Percentiles rank a stretch among this genome's conserved stretches.
Conservation (phyloP, 1,284 basidiomycete species). For the Trametes polyzona region DNA sequence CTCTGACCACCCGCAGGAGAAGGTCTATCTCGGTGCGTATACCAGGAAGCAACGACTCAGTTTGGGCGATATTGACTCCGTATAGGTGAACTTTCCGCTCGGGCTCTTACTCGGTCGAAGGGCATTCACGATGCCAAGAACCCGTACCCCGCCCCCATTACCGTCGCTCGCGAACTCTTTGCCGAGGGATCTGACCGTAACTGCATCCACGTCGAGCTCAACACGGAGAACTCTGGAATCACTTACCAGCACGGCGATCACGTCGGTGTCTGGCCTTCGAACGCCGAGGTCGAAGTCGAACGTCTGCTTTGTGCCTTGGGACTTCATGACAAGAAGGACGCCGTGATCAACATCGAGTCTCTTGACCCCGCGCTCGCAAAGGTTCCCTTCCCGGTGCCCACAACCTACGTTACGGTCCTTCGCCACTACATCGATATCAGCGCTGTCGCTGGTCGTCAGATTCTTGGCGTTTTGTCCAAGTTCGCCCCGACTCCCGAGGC, state of each 20-base stretch:
- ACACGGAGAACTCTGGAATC: conserved; percentile 93
- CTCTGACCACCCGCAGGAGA: conserved; percentile 72
- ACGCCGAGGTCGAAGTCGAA: conserved; percentile 91
- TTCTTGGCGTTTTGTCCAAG: conserved; percentile 85
- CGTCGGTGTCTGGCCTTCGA: conserved; percentile 96
- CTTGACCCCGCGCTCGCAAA: conserved; percentile 98
- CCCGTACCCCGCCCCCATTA: conserved; percentile 89
- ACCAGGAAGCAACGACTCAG: too few species aligned
- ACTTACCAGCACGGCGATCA: conserved; percentile 99
- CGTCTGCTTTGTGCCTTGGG: conserved; percentile 89
- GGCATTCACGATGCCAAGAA: conserved; percentile 98
- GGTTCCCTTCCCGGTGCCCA: conserved; percentile 97
- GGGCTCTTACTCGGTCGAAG: conserved; percentile 88
- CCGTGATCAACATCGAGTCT: conserved; percentile 90
- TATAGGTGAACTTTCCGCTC: conserved; percentile 84
- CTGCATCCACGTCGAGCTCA: conserved; percentile 95
- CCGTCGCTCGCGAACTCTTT: conserved; percentile 85
- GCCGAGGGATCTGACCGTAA: conserved; percentile 77
- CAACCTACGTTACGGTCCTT: conserved; percentile 93
- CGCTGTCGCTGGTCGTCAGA: conserved; percentile 91
- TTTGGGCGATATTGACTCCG: neutral
- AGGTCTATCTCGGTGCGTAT: conserved; percentile 84
- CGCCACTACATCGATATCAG: conserved; percentile 98
- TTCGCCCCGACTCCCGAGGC: conserved; percentile 87
- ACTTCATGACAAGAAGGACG: conserved; percentile 76